Base-by-base conservation (phyloP, 164 flowering plant species). In the Platanus orientalis region DNA sequence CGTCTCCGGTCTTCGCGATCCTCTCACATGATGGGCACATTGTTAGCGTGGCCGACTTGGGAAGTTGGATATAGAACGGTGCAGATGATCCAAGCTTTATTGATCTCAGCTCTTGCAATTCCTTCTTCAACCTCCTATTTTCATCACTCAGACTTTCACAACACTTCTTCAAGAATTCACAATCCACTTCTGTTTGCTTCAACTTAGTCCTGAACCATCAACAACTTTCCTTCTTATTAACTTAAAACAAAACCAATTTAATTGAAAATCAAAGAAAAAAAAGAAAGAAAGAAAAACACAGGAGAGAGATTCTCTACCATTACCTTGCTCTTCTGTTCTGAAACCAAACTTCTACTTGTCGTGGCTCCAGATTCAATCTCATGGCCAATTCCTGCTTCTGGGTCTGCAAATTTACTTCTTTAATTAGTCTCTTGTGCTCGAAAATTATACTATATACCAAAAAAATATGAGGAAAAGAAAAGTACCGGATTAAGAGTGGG, bases 311-410 rank as follows among this genome's bases (percentile, higher is more conserved):
- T 42, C 13, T 10, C 2, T 14, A 42, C 17, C 17, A 42, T 10
- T 62, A 78, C 85, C 85, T 79, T 57, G 85, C 85, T 60, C 85
- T 69, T 66, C 81, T 77, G 66, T 81, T 81, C 42, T 81, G 85
- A 52, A 81, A 81, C 85, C 85, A 81, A 32, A 81, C 85, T 72
- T 81, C 85, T 1, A 81, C 75, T 62, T 81, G 85, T 23, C 85
- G 63, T 14, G 79, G 75, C 53, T 29, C 32, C 49, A 81, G 51
- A 47, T 77, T 69, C 71, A 81, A 64, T 21, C 47, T 17, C 54
- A 65, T 45, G 0, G 83, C 81, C 14, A 79, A 57, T 16, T 72
- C 64, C 44, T 56, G 75, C 60, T 81, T 81, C 60, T 79, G 76
- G 17, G 29, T 40, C 83, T 81, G 70, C 57, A 17, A 40, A 63